A percentile compares a stretch with the other conserved stretches of the same genome.
Conservation (phyloP, 2,329 filamentous ascomycete genomes). For the Microdochium bolleyi region DNA sequence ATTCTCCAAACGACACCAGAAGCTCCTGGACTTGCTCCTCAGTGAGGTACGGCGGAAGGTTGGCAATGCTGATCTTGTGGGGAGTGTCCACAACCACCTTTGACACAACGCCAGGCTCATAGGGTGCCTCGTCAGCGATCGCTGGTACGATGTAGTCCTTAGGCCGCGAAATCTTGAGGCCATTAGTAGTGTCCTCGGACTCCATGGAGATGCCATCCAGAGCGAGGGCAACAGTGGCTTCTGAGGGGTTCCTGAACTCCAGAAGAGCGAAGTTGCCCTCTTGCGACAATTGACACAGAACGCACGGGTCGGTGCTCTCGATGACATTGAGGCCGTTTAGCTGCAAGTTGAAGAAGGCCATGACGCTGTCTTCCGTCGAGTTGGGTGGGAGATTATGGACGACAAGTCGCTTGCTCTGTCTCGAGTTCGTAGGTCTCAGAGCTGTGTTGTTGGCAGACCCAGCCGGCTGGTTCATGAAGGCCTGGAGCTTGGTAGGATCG, state of each 20-base stretch:
- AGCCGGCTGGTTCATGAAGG: constrained; percentile 87
- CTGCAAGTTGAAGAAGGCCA: constrained; percentile 90
- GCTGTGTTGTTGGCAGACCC: constrained; percentile 65
- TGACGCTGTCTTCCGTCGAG: constrained; percentile 67
- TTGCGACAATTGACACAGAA: constrained; percentile 72
- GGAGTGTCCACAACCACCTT: constrained; percentile 81
- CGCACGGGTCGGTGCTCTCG: constrained; percentile 74
- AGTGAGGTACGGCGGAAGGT: constrained; percentile 78
- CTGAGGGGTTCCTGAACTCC: constrained; percentile 81
- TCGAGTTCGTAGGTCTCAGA: constrained; percentile 85
- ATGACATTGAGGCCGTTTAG: constrained; percentile 95
- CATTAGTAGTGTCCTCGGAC: constrained; percentile 50
- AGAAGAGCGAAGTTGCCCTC: constrained; percentile 76
- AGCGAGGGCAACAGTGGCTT: constrained; percentile 86
- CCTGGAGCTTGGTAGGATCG: constrained; percentile 88
- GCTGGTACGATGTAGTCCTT: constrained; percentile 96
- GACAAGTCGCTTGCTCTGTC: constrained; percentile 88
- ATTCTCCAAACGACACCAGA: constrained; percentile 80
- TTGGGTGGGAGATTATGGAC: constrained; percentile 71
- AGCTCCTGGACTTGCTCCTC: constrained; percentile 92
- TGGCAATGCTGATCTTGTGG: constrained; percentile 90
- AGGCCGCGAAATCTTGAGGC: constrained; percentile 73
- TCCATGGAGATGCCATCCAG: constrained; percentile 88
- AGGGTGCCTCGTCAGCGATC: constrained; percentile 62
- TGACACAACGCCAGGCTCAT: constrained; percentile 70